Evolutionary conservation across 164 flowering plant species (phyloP).

Genomic region (Nymphaea thermarum): DNA sequence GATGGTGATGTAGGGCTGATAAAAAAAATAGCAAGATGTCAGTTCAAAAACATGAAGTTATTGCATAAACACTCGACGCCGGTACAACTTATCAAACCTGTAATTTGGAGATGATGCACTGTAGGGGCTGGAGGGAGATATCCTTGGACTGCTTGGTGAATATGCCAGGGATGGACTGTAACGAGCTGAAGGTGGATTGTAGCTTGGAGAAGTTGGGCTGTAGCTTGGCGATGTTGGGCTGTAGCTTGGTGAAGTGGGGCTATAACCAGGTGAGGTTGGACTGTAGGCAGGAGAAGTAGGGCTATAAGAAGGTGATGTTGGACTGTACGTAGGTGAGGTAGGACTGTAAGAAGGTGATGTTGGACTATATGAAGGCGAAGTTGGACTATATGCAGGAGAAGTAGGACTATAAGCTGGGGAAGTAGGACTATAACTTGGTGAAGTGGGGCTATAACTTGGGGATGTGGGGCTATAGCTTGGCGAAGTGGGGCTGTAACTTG

Average conservation of each 20-base stretch:
- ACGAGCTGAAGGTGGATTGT: conserved; percentile 56
- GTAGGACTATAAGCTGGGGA: conserved; percentile 87
- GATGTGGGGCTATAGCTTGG: conserved; percentile 85
- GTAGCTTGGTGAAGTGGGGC: conserved; percentile 63
- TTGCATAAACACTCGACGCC: too few species aligned
- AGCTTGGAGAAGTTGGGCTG: conserved; percentile 60
- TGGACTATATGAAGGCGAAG: conserved; percentile 94
- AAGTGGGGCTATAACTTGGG: conserved; percentile 80
- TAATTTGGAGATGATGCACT: conserved; percentile 90
- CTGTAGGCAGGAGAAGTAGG: conserved; percentile 79
- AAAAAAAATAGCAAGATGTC: conserved; percentile 1
- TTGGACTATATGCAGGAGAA: conserved; percentile 82
- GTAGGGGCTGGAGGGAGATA: conserved; percentile 80
- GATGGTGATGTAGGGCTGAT: conserved; percentile 94
- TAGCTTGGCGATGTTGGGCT: conserved; percentile 78
- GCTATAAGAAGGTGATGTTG: conserved; percentile 75
- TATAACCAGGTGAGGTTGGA: conserved; percentile 74
- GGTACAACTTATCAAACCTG: conserved; percentile 30
- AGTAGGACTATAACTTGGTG: conserved; percentile 81
- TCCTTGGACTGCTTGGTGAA: conserved; percentile 84
- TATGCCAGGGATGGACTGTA: conserved; percentile 82
- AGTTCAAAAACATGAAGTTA: neutral
- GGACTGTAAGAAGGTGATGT: conserved; percentile 90
- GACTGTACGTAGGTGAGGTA: conserved; percentile 80
- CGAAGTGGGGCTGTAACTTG: conserved; percentile 75